Percentiles rank a stretch among this genome's conserved stretches.
These are phyloP conservation scores for Rhodotorula paludigena DNA, from an alignment of 768 basidiomycete species.

Conservation along the genomic window DNA sequence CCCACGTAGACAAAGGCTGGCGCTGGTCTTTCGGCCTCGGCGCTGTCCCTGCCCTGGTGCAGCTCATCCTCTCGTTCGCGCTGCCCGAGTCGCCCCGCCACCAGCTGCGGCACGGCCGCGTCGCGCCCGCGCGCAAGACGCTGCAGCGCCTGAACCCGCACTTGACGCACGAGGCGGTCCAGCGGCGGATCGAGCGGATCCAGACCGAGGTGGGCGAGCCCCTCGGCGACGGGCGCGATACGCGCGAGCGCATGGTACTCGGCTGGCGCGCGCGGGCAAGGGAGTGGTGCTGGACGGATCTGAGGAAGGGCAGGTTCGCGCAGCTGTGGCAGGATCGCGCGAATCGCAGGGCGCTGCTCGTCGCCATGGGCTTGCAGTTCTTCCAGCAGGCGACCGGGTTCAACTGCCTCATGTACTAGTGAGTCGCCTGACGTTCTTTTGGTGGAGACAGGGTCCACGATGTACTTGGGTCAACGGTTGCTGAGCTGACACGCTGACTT, in stretches of 20 bases:
- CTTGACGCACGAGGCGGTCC: not conserved
- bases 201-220: not conserved
- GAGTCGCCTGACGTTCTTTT: not conserved
- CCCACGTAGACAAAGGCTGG: constrained; percentile 15
- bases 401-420: constrained; percentile 36
- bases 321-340: constrained; percentile 24
- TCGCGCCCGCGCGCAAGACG: constrained; percentile 9
- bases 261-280: not conserved
- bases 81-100: constrained; percentile 33
- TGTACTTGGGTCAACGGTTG: not conserved
- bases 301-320: not conserved
- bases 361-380: constrained; percentile 33
- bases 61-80: constrained; percentile 28
- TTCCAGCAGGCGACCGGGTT: constrained; percentile 33
- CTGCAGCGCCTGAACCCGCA: constrained; percentile 10
- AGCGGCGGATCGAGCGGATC: constrained; percentile 13
- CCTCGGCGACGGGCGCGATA: not conserved
- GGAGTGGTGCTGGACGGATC: too few species aligned
- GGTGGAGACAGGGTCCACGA: not conserved
- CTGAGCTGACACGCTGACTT: not conserved
- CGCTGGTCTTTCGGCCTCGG: constrained; percentile 33
- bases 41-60: constrained; percentile 18
- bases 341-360: constrained; percentile 22
- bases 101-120: not conserved
- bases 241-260: not conserved